Base-by-base conservation (phyloP, 2,329 filamentous ascomycete genomes). In the Stagonosporopsis cucurbitacearum region DNA sequence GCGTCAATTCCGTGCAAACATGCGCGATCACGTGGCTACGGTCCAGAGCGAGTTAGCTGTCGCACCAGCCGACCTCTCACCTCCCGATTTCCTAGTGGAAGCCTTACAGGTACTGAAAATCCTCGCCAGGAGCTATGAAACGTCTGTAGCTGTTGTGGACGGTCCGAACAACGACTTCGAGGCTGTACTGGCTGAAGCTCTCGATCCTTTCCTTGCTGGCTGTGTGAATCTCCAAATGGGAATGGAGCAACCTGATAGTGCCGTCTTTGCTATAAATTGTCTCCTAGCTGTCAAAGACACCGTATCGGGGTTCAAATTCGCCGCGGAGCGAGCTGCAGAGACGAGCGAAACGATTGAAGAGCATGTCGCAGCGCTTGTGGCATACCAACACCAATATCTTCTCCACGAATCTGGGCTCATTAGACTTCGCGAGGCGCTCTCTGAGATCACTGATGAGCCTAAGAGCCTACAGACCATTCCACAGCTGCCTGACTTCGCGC, bases 71-170 rank as follows among this genome's bases (percentile, higher is more conserved):
- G 87, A 96, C 68, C 81, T 96, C 2, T 86, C 86, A 0, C 86
- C 90, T 0, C 94, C 94, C 0, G 84, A 88, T 15, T 97, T 97
- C 75, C 78, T 98, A 0, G 80, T 87, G 33, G 90, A 96, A 52
- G 88, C 92, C 6, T 80, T 99, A 1, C 88, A 92, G 62, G 89
- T 90, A 63, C 80, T 99, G 8, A 85, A 83, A 32, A 82, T 86
- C 6, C 88, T 98, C 46, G 90, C 96, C 81, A 90, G 89, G 71
- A 95, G 90, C 19, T 94, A 93, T 69, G 92, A 96, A 63, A 89
- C 90, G 1, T 96, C 93, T 0, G 80, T 95, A 22, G 85, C 88
- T 35, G 73, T 68, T 20, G 59, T 65, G 0, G 67, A 82, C 8
- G 81, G 86, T 57, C 81, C 84, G 46, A 87, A 88, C 59, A 82